Evolutionary conservation across 192 early-diverging fungal genomes (phyloP).

Genomic region (Rhizophagus prolifer): DNA sequence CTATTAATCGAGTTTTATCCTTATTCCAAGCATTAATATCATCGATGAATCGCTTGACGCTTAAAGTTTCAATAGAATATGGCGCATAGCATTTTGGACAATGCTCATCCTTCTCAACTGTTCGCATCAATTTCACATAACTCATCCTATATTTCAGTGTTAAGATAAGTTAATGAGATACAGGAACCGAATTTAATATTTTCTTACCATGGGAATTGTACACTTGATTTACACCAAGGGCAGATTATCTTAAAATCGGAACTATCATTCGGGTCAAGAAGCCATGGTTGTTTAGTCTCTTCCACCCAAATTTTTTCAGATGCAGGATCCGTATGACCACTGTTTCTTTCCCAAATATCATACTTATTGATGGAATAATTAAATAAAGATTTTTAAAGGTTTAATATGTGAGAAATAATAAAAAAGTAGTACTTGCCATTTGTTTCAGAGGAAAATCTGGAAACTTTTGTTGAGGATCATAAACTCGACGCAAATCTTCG

Average conservation of each 20-base stretch:
- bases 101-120: neutral
- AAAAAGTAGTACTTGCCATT: neutral
- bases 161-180: neutral
- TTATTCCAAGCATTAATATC: slow-evolving; percentile 16
- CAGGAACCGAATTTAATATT: neutral
- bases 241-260: neutral
- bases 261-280: neutral
- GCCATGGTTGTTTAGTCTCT: neutral
- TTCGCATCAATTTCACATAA: neutral
- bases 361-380: neutral
- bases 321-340: neutral
- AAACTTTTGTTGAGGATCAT: neutral
- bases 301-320: neutral
- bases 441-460: neutral
- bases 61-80: neutral
- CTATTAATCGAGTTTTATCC: neutral
- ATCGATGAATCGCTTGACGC: slow-evolving; percentile 13
- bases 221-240: neutral
- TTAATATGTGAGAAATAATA: neutral
- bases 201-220: neutral
- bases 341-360: neutral
- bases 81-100: neutral
- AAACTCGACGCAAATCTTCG: slow-evolving; percentile 47
- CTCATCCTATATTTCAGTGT: neutral
- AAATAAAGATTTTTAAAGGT: neutral